Evolutionary conservation across 495 filamentous ascomycete genomes (phyloP), one percentile per base, ranked within the genome.

Genomic region (Xanthoparmelia taractica): DNA sequence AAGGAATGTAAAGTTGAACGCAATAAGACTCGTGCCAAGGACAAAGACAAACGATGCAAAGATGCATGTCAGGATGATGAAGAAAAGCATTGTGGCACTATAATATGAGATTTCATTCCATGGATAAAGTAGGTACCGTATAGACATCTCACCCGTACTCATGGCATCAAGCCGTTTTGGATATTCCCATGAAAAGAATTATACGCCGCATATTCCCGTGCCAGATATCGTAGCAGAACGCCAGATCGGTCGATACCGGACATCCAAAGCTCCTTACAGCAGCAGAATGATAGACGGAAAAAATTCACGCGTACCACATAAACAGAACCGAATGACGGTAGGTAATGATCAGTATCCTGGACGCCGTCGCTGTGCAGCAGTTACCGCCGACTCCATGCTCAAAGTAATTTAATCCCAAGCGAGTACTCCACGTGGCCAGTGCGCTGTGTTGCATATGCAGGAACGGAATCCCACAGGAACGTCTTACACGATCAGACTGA

Each of bases 401-500:
- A 2, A 54, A 54, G 50, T 54, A 54, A 17, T 11, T n/a, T 6
- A n/a, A 31, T 18, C 29, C 50, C 50, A 33, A 52, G 48, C 27
- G 18, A 54, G 29, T 27, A 17, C 17, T 29, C 17, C 29, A 33
- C 27, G 29, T 54, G 29, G 29, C 50, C 33, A n/a, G 29, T 33
- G 50, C 27, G 50, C 50, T 34, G 29, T 10, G 29, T n/a, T 54
- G 50, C 50, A 54, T 54, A 60, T 60, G 29, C 41, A 60, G 25
- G 50, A 54, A 54, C 50, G 27, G 29, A 54, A 54, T 54, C 50
- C 50, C 50, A 54, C 50, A 11, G 50, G 29, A 54, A 54, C 48
- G 8, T 33, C 17, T 12, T 54, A 25, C 50, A 6, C 15, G 50
- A 29, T n/a, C 27, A 18, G 29, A 20, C 8, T 7, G 1, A 18